Base-by-base conservation (phyloP, 176 grass and related monocot species). In the Aegilops longissima region DNA sequence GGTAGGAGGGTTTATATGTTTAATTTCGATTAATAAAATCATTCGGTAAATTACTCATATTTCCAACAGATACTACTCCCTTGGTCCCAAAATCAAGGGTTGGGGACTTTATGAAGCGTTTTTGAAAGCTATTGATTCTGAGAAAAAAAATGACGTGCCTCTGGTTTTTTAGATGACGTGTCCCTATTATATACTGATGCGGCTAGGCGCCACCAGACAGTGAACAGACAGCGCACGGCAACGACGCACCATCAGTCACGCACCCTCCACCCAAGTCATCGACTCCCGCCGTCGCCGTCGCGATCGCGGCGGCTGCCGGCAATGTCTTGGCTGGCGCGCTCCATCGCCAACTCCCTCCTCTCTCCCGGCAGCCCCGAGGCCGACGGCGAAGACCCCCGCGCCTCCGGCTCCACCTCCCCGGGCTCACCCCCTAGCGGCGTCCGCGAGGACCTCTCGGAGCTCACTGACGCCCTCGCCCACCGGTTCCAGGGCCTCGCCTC, bases 311-410 rank as follows among this genome's bases (percentile, higher is more conserved):
- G 62, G 65, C 75, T 84, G 65, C 12, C 83, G 68, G 80, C 86
- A 45, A 98, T 98, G 96, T 86, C 96, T 49, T 95, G 96, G 93
- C 61, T 98, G 49, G 93, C 96, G 40, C 94, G 93, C 83, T 96
- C 96, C 40, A 86, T 96, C 56, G 78, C 78, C 29, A 91, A 91
- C 83, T 85, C 96, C 56, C 82, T 98, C 62, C 84, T 91, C 65
- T 12, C 90, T n/a, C 5, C 87, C 0, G 84, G 77, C 10, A 77
- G 76, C 7, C 30, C 33, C 2, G 79, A 85, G 2, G 2, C 34
- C 52, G 73, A 82, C 6, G 29, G 12, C 31, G 45, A 18, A 0
- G 81, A 72, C 39, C 27, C 4, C 24, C 42, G 31, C 4, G 27
- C 86, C 29, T 42, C 79, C 29, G 42, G 77, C 20, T 76, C 85